Conservation (phyloP, 176 grass and related monocot species). For the Tillandsia fasciculata region DNA sequence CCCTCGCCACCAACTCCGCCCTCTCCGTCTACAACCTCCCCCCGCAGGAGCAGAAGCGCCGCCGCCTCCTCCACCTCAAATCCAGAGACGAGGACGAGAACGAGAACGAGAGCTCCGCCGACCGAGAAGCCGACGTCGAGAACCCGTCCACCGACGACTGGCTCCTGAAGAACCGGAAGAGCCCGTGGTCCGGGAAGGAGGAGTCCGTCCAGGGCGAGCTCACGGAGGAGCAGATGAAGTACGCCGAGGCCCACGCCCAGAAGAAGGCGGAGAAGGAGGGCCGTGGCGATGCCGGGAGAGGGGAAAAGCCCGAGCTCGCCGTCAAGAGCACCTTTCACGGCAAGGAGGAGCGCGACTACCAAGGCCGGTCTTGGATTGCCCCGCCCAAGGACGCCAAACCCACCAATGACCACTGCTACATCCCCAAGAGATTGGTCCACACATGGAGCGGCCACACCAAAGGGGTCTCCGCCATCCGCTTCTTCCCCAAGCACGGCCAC, state of each 20-base stretch:
- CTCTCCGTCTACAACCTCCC: constrained; percentile 84
- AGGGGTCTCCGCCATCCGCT: constrained; percentile 81
- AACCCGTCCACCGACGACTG: constrained; percentile 82
- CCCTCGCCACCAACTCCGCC: constrained; percentile 30
- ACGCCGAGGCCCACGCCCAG: constrained; percentile 67
- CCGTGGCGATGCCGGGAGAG: constrained; percentile 42
- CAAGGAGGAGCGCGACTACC: constrained; percentile 92
- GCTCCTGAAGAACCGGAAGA: constrained; percentile 74
- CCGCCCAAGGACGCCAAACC: constrained; percentile 93
- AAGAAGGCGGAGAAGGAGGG: constrained; percentile 99
- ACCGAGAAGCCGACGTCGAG: constrained; percentile 1
- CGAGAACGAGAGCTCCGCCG: not conserved
- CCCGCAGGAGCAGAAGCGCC: constrained; percentile 86
- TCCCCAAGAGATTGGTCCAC: constrained; percentile 96
- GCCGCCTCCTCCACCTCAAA: constrained; percentile 65
- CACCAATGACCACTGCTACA: constrained; percentile 70
- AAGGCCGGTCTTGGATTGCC: constrained; percentile 89
- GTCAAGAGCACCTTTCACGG: constrained; percentile 92
- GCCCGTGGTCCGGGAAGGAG: constrained; percentile 88
- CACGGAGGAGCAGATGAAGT: constrained; percentile 91
- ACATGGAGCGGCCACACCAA: constrained; percentile 95
- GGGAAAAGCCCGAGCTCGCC: constrained; percentile 42
- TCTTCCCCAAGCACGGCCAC: constrained; percentile 84
- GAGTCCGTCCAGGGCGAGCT: constrained; percentile 55
- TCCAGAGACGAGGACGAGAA: not conserved